These are phyloP conservation scores for Adiantum capillusveneris DNA, from an alignment of 75 land plant genomes.

Conservation along the genomic window DNA sequence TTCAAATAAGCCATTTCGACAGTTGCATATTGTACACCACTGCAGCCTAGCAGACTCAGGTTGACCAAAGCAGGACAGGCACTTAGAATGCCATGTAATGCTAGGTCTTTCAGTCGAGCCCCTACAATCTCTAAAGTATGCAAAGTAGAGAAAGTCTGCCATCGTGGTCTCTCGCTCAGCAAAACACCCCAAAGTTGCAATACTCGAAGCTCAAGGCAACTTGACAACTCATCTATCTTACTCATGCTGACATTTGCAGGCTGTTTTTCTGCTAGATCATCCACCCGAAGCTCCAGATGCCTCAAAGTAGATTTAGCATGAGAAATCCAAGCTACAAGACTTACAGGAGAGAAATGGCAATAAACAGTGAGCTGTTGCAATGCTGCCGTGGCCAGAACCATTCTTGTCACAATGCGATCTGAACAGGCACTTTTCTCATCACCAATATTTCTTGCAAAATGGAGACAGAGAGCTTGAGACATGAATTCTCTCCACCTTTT, in stretches of 20 bases:
- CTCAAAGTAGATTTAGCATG: slow-evolving; percentile 21
- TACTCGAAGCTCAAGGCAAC: slow-evolving; percentile 33
- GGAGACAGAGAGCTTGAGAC: slow-evolving; percentile 28
- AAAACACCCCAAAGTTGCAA: slow-evolving; percentile 69
- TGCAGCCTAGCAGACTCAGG: slow-evolving; percentile 57
- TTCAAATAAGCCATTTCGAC: slow-evolving; percentile 46
- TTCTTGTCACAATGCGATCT: slow-evolving; percentile 24
- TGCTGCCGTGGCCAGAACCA: slow-evolving; percentile 28
- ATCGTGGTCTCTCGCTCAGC: slow-evolving; percentile 38
- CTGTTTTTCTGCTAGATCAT: slow-evolving; percentile 29
- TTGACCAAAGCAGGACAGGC: slow-evolving; percentile 56
- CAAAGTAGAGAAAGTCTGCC: slow-evolving; percentile 42
- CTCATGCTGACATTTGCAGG: slow-evolving; percentile 9
- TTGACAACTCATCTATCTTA: slow-evolving; percentile 40
- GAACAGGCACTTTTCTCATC: slow-evolving; percentile 13
- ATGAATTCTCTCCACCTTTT: slow-evolving; percentile 56
- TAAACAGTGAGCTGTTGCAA: slow-evolving; percentile 59
- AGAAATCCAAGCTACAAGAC: slow-evolving; percentile 52
- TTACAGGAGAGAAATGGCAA: slow-evolving; percentile 50
- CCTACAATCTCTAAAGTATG: slow-evolving; percentile 56
- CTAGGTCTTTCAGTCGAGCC: slow-evolving; percentile 39
- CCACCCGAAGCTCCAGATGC: slow-evolving; percentile 68
- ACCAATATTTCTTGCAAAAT: slow-evolving; percentile 56
- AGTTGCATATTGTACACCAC: slow-evolving; percentile 38
- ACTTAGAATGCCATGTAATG: slow-evolving; percentile 27